phyloP scores from a whole-genome alignment of 305 asterid genomes.

The Andrographis paniculata region DNA sequence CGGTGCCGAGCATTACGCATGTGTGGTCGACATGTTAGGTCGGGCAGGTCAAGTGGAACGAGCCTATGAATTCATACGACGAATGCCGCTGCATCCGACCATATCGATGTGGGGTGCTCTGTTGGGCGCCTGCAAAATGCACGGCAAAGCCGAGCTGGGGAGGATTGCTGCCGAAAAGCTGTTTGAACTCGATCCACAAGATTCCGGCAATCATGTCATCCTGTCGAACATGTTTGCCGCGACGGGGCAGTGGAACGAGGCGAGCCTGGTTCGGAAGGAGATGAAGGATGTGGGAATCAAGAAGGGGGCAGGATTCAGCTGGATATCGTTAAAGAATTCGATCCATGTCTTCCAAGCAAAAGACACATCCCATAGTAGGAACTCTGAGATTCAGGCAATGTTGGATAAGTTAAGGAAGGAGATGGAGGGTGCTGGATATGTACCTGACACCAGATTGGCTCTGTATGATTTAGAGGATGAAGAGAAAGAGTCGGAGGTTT shows the following conservation, averaged over 20 bases:
- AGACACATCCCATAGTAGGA: slow-evolving; percentile 51
- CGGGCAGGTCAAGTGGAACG: slow-evolving; percentile 77
- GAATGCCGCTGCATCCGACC: slow-evolving; percentile 62
- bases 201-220: slow-evolving; percentile 74
- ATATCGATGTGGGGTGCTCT: slow-evolving; percentile 86
- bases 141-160: slow-evolving; percentile 50
- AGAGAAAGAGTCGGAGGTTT: slow-evolving; percentile 85
- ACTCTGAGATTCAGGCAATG: slow-evolving; percentile 64
- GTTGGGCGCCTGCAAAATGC: slow-evolving; percentile 69
- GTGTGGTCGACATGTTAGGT: slow-evolving; percentile 86
- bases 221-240: slow-evolving; percentile 81
- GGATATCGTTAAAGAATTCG: slow-evolving; percentile 59
- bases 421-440: slow-evolving; percentile 73
- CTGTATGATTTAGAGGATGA: slow-evolving; percentile 81
- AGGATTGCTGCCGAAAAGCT: slow-evolving; percentile 67
- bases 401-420: slow-evolving; percentile 43
- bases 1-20: slow-evolving; percentile 79
- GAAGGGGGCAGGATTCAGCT: slow-evolving; percentile 74
- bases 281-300: slow-evolving; percentile 78
- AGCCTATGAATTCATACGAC: slow-evolving; percentile 46
- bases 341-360: slow-evolving; percentile 86
- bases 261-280: slow-evolving; percentile 59
- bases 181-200: slow-evolving; percentile 75
- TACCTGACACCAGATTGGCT: slow-evolving; percentile 53
- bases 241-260: slow-evolving; percentile 84